Percentiles rank a stretch among this genome's conserved stretches.
phyloP scores from a whole-genome alignment of 1,284 basidiomycete genomes.

The Cutaneotrichosporon cyanovorans region DNA sequence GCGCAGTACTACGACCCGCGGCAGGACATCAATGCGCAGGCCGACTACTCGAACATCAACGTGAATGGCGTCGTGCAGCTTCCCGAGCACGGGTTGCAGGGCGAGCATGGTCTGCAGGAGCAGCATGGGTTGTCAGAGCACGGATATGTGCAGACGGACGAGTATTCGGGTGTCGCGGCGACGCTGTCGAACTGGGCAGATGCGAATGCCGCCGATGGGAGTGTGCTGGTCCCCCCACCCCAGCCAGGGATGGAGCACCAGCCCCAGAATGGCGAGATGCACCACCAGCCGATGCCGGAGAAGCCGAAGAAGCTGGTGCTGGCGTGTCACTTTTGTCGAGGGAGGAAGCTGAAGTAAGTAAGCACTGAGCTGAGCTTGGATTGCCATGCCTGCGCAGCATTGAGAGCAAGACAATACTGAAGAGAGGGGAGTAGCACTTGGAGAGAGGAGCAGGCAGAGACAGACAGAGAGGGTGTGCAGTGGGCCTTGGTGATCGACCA shows the following conservation, averaged over 20 bases:
- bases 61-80: slow-evolving; percentile 9
- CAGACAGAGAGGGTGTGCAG: too few relatives aligned
- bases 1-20: too few relatives aligned
- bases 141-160: slow-evolving; percentile 6
- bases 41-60: slow-evolving; percentile 9
- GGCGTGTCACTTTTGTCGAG: slow-evolving; percentile 47
- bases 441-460: too few relatives aligned
- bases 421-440: too few relatives aligned
- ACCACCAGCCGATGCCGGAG: not conserved
- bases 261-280: slow-evolving; percentile 6
- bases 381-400: too few relatives aligned
- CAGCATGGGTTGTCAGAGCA: slow-evolving; percentile 3
- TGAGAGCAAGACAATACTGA: too few relatives aligned
- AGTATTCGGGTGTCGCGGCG: slow-evolving; percentile 13
- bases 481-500: too few relatives aligned
- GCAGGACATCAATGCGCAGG: not conserved
- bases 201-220: slow-evolving; percentile 1
- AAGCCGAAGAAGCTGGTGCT: slow-evolving; percentile 39
- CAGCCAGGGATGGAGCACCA: not conserved
- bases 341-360: slow-evolving; percentile 47
- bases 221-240: not conserved
- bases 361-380: too few relatives aligned
- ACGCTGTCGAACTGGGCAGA: slow-evolving; percentile 17
- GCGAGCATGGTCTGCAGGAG: not conserved
- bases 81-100: not conserved